Evolutionary conservation across 306 rosid genomes (phyloP), one percentile per base, ranked within the genome.

Genomic region (Rubus parviflorus): DNA sequence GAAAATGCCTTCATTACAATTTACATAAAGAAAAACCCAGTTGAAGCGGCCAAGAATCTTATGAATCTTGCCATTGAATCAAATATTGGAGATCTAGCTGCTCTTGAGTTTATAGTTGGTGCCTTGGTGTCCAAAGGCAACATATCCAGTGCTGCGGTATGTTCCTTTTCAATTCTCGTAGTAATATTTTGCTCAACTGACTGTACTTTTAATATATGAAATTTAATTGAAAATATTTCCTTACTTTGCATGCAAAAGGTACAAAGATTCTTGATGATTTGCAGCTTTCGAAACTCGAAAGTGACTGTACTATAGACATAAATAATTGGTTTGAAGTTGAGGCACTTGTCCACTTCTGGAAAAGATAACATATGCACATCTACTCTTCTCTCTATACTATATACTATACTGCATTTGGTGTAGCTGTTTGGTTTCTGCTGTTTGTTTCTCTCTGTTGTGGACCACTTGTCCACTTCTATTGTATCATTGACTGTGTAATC

Each of bases 41-140:
- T 78, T 13, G 98, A 94, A 84, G 90, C 95, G 75, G 97, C 97
- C 72, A 90, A 84, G 83, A 89, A 86, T 81, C 88, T 94, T 47
- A 75, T 86, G 84, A 87, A 84, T 74, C 98, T 94, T 79, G 97
- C 94, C 38, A 84, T 72, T 42, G 97, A 88, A 84, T 94, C 97
- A 80, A 94, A 92, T 73, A 87, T 89, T 57, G 98, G 98, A 83
- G 98, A 94, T 82, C 85, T 92, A 62, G 97, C 97, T 57, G 97
- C 98, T 76, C 87, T 94, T 84, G 98, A 94, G 87, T 94, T 85
- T 79, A 90, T 94, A 73, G 86, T 94, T 79, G 88, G 87, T 40
- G 87, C 91, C 30, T 83, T 94, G 87, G 95, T 94, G 65, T 88
- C 95, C 45, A 92, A 94, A 89, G 92, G 98, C 63, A 94, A 94